Evolutionary conservation across 768 basidiomycete species (phyloP).

Genomic region (Suillus bovinus): DNA sequence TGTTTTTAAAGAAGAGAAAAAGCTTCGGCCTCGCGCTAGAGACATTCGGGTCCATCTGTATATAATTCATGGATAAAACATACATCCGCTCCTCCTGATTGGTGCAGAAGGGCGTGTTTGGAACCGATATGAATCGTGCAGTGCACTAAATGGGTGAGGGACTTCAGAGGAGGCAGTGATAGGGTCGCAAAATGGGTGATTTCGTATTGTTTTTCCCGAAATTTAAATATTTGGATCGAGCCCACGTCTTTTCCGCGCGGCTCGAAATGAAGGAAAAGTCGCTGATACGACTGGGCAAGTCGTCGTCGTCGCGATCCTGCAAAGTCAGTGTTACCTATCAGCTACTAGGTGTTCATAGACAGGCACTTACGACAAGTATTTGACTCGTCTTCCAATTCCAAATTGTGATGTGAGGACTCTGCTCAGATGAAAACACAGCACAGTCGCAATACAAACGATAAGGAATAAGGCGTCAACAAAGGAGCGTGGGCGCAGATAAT

Average conservation of each 20-base stretch:
- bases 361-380: constrained; percentile 42
- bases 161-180: constrained; percentile 15
- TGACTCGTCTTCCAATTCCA: constrained; percentile 56
- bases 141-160: constrained; percentile 16
- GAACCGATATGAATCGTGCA: constrained; percentile 32
- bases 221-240: constrained; percentile 44
- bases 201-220: constrained; percentile 19
- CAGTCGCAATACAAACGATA: background rate
- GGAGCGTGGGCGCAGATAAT: background rate
- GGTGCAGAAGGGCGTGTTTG: constrained; percentile 27
- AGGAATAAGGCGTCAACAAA: background rate
- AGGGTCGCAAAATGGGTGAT: constrained; percentile 23
- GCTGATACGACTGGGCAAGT: constrained; percentile 31
- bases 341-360: background rate
- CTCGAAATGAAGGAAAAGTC: constrained; percentile 51
- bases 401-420: constrained; percentile 26
- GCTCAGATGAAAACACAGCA: background rate
- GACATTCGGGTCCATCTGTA: constrained; percentile 1
- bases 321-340: background rate
- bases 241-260: constrained; percentile 32
- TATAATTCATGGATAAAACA: constrained; percentile 27
- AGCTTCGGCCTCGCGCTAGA: constrained; percentile 15
- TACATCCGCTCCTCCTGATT: constrained; percentile 25
- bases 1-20: constrained; percentile 37
- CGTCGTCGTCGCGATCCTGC: constrained; percentile 30